Evolutionary conservation across 306 rosid species (phyloP).

Genomic region (Echinosophora koreensis): DNA sequence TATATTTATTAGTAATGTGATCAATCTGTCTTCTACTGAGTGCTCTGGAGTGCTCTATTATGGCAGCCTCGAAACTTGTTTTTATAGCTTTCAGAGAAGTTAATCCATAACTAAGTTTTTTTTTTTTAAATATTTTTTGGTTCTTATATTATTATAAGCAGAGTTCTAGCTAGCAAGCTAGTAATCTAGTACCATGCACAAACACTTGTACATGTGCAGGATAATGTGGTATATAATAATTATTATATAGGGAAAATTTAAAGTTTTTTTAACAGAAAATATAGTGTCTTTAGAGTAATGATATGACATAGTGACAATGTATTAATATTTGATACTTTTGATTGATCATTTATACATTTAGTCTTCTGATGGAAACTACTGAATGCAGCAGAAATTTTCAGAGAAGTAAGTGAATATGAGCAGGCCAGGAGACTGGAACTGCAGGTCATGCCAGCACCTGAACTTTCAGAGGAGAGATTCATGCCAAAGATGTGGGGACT

Average conservation of each 20-base stretch:
- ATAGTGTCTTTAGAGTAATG: neutral
- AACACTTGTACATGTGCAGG: neutral
- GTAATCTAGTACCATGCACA: conserved; percentile 33
- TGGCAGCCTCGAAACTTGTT: conserved; percentile 47
- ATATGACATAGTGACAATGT: neutral
- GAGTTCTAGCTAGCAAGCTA: conserved; percentile 38
- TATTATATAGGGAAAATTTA: conserved; percentile 1
- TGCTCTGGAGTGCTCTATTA: neutral
- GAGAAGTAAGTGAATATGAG: conserved; percentile 69
- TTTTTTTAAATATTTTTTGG: neutral
- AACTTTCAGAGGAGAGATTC: conserved; percentile 96
- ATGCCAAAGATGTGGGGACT: conserved; percentile 94
- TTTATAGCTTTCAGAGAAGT: conserved; percentile 44
- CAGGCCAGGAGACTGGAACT: conserved; percentile 99
- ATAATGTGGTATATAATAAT: conserved; percentile 26
- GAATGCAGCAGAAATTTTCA: conserved; percentile 44
- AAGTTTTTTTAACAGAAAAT: conserved; percentile 19
- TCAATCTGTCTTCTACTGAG: conserved; percentile 26
- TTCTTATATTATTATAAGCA: conserved; percentile 33
- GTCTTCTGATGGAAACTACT: conserved; percentile 2
- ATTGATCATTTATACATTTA: neutral
- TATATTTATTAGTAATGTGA: conserved; percentile 33
- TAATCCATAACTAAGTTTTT: conserved; percentile 1
- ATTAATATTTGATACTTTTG: neutral
- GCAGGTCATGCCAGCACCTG: conserved; percentile 95